Base-by-base conservation (phyloP, 257 asterid genomes). In the Paraleonurus japonicus region DNA sequence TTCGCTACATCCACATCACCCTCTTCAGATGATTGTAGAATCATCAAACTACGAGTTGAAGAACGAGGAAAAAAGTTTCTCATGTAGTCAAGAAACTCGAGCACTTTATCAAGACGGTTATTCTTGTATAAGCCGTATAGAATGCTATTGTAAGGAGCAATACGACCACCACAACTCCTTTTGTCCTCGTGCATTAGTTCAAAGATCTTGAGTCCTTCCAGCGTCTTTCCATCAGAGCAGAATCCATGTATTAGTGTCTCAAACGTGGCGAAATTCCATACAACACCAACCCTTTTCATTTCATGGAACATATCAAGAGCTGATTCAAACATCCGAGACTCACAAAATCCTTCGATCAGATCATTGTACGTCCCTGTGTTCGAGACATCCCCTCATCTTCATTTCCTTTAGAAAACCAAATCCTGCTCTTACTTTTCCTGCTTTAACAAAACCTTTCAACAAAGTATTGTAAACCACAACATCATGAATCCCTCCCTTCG, bases 221-320 rank as follows among this genome's bases (percentile, higher is more conserved):
- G 43, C 27, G 79, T 62, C 78, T 80, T 89, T 69, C 92, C 92
- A 11, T 28, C 61, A 2, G 88, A 85, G 79, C 95, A 88, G 10
- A 95, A 72, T 22, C 96, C 99, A 60, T 67, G 61, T 72, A 90
- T 88, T 66, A 95, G 68, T 0, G 81, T 76, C 72, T 85, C 88
- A 32, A 78, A 89, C 0, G 95, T 95, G 76, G 64, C 76, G 20
- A 82, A 78, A 51, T 88, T 80, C 90, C 95, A 81, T 10, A 37
- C 53, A 1, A 88, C 71, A 13, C 97, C 90, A 4, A 71, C 87
- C 75, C 84, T 84, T 82, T 82, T 83, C 96, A 95, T 95, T 82
- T 92, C 97, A 22, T 85, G 72, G 62, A 92, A 95, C 92, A 87
- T 67, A 39, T 92, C 97, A 71, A 88, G 82, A 53, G 95, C 96